Evolutionary conservation across 192 early-diverging fungal species (phyloP).

Genomic region (Polychytrium aggregatum): DNA sequence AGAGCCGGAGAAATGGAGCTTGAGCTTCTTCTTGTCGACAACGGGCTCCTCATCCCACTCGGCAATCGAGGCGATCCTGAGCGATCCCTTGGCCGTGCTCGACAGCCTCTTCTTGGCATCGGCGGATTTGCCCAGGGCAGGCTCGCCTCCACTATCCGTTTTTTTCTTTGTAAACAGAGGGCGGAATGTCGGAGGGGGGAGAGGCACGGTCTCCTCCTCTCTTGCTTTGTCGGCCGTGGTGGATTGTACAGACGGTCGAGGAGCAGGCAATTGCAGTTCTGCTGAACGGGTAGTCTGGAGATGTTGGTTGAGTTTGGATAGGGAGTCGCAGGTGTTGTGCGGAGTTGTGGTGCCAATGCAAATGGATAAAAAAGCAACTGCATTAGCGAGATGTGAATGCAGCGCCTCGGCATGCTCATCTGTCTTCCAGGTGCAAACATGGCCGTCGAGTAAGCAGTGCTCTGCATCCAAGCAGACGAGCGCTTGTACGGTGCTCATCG

Average conservation of each 20-base stretch:
- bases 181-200: conserved; percentile 21
- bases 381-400: too few relatives aligned
- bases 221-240: neutral
- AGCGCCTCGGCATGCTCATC: too few relatives aligned
- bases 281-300: neutral
- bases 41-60: neutral
- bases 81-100: neutral
- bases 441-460: too few relatives aligned
- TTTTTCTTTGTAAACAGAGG: conserved; percentile 15
- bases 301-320: neutral
- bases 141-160: too few relatives aligned
- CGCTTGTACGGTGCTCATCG: too few relatives aligned
- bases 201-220: neutral
- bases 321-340: neutral
- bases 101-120: neutral
- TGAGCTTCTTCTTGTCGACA: neutral
- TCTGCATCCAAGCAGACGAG: too few relatives aligned
- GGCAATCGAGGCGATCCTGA: neutral
- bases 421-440: too few relatives aligned
- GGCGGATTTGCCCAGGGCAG: conserved; percentile 8
- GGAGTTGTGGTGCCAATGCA: too few relatives aligned
- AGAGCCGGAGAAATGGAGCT: neutral
- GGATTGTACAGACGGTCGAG: neutral
- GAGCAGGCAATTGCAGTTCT: neutral
- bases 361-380: too few relatives aligned